Conservation (phyloP, 1,139 yeast species). For the Yamadazyma pseudoaaseri region DNA sequence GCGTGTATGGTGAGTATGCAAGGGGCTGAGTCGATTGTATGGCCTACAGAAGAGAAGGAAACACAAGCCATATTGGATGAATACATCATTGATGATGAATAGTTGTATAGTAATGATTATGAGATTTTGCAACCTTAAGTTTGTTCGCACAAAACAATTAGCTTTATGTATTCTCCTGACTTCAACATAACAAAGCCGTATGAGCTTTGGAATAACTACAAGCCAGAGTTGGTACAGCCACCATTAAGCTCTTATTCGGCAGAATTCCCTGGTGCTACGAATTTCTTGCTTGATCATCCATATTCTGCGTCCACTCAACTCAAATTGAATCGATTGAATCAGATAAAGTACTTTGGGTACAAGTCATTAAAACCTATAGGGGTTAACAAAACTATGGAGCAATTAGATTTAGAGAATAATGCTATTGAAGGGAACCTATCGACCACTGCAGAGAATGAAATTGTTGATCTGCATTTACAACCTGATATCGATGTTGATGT, state of each 20-base stretch:
- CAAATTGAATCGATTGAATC: conserved; percentile 39
- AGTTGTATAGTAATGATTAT: conserved; percentile 1
- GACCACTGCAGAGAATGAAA: conserved; percentile 12
- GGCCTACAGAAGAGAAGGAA: conserved; percentile 46
- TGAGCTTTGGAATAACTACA: conserved; percentile 14
- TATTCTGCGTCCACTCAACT: conserved; percentile 31
- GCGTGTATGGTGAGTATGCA: conserved; percentile 72
- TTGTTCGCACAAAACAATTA: neutral
- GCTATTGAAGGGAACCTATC: conserved; percentile 5
- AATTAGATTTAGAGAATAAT: conserved; percentile 30
- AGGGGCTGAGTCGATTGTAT: conserved; percentile 40
- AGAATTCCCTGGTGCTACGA: conserved; percentile 51
- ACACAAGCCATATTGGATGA: conserved; percentile 45
- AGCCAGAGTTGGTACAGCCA: conserved; percentile 36
- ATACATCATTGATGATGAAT: conserved; percentile 32
- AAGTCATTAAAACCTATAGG: conserved; percentile 54
- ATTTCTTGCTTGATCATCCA: conserved; percentile 24
- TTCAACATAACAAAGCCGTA: conserved; percentile 14
- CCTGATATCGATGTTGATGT: conserved; percentile 8
- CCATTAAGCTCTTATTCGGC: conserved; percentile 55
- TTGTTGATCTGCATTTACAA: conserved; percentile 3
- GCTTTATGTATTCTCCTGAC: conserved; percentile 16
- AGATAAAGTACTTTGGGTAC: conserved; percentile 49
- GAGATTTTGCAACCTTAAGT: neutral
- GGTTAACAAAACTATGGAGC: conserved; percentile 52